Percentiles rank a stretch among this genome's conserved stretches.
phyloP scores from a whole-genome alignment of 306 rosid genomes.

The Prosopis cineraria region DNA sequence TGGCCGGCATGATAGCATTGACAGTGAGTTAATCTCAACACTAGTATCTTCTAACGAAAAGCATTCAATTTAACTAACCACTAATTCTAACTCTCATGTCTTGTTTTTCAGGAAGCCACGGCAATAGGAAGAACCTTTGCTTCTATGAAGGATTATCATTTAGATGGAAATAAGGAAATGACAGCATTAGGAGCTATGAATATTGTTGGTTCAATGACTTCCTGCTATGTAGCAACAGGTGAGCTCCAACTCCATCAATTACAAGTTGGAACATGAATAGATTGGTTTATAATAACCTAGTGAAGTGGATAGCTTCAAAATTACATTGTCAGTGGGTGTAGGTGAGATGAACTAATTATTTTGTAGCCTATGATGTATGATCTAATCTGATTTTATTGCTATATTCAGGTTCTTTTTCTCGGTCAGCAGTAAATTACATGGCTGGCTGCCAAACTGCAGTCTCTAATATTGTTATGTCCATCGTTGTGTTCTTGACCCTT shows the following conservation, averaged over 20 bases:
- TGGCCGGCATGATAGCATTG: constrained; percentile 89
- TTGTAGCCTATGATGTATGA: background rate
- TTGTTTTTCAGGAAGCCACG: constrained; percentile 76
- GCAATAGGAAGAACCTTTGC: constrained; percentile 99
- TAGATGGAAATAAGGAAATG: constrained; percentile 99
- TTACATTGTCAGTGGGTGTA: background rate
- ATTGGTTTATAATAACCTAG: background rate
- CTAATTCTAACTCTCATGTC: constrained; percentile 11
- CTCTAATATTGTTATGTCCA: constrained; percentile 86
- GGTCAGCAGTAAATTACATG: constrained; percentile 91
- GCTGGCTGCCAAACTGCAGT: constrained; percentile 89
- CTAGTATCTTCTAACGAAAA: constrained; percentile 12
- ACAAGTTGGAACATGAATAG: background rate
- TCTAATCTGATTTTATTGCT: constrained; percentile 17
- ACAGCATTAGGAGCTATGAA: constrained; percentile 94
- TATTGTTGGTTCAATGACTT: constrained; percentile 89
- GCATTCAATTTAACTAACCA: constrained; percentile 19
- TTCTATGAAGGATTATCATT: constrained; percentile 88
- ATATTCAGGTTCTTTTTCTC: constrained; percentile 85
- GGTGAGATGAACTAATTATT: constrained; percentile 5
- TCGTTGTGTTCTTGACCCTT: constrained; percentile 78
- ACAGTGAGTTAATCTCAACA: constrained; percentile 63
- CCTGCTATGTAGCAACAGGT: constrained; percentile 98
- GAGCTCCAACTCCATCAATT: constrained; percentile 30
- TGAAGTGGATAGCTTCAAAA: background rate